Evolutionary conservation across 495 filamentous ascomycete genomes (phyloP).

Genomic region (Hyaloscypha variabilis): DNA sequence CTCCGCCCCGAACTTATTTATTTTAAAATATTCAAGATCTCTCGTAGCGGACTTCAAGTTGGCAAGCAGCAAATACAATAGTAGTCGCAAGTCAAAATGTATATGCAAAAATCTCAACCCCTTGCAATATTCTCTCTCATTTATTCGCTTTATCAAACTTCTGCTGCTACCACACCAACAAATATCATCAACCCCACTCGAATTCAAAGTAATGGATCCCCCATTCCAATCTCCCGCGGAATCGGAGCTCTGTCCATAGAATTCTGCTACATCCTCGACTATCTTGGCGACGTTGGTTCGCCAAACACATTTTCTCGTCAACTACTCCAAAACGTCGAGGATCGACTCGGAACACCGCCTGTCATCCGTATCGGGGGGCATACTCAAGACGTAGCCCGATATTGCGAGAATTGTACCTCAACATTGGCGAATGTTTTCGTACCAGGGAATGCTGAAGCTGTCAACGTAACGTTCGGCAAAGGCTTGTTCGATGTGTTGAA

Average conservation of each 20-base stretch:
- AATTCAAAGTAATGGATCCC: too few relatives aligned
- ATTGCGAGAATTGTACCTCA: background rate
- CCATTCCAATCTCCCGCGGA: background rate
- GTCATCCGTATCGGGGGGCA: conserved; percentile 13
- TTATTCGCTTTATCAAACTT: too few relatives aligned
- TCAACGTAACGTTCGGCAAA: conserved; percentile 13
- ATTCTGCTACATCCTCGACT: conserved; percentile 6
- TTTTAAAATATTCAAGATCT: too few relatives aligned
- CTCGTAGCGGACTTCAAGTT: too few relatives aligned
- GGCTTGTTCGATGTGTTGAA: conserved; percentile 10
- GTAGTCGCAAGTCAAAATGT: too few relatives aligned
- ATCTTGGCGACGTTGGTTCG: conserved; percentile 7
- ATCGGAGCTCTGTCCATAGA: background rate
- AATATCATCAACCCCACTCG: too few relatives aligned
- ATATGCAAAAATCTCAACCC: too few relatives aligned
- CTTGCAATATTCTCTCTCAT: too few relatives aligned
- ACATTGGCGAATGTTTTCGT: conserved; percentile 8
- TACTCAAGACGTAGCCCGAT: conserved; percentile 14
- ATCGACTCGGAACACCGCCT: background rate
- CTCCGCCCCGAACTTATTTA: too few relatives aligned
- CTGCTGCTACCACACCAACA: too few relatives aligned
- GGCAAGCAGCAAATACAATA: too few relatives aligned
- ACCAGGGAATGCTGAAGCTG: conserved; percentile 11
- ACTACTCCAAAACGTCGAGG: conserved; percentile 5
- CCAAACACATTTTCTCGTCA: background rate